These are phyloP conservation scores for Rutidosis leptorrhynchoides DNA, from an alignment of 129 eudicot species.

Conservation along the genomic window DNA sequence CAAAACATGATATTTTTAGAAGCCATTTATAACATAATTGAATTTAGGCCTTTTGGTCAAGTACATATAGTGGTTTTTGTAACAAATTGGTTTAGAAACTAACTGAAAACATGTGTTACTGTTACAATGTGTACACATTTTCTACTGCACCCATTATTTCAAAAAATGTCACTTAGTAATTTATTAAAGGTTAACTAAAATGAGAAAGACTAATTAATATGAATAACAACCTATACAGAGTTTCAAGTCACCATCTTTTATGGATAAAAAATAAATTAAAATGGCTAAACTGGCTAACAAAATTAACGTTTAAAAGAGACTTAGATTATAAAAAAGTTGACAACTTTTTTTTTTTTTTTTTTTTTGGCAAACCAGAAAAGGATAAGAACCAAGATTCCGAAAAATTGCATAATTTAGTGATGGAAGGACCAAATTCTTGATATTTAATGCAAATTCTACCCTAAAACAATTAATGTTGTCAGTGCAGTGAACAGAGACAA, in stretches of 20 bases:
- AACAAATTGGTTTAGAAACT: neutral
- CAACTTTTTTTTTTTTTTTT: neutral
- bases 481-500: constrained; percentile 34
- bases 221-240: constrained; percentile 21
- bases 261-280: neutral
- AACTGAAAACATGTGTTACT: neutral
- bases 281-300: neutral
- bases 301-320: neutral
- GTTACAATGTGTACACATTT: constrained; percentile 15
- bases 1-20: no score
- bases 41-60: neutral
- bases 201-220: constrained; percentile 17
- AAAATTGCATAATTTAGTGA: constrained; percentile 18
- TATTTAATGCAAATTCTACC: constrained; percentile 22
- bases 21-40: no score
- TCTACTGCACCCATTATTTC: constrained; percentile 8
- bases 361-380: neutral
- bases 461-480: constrained; percentile 4
- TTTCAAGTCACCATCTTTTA: neutral
- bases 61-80: neutral
- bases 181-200: constrained; percentile 21
- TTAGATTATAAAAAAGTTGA: neutral
- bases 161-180: constrained; percentile 28
- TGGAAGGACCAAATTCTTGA: constrained; percentile 16
- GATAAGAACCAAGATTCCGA: constrained; percentile 2